Evolutionary conservation across 2,329 filamentous ascomycete genomes (phyloP).

Genomic region (Ophiocordyceps unilateralis): DNA sequence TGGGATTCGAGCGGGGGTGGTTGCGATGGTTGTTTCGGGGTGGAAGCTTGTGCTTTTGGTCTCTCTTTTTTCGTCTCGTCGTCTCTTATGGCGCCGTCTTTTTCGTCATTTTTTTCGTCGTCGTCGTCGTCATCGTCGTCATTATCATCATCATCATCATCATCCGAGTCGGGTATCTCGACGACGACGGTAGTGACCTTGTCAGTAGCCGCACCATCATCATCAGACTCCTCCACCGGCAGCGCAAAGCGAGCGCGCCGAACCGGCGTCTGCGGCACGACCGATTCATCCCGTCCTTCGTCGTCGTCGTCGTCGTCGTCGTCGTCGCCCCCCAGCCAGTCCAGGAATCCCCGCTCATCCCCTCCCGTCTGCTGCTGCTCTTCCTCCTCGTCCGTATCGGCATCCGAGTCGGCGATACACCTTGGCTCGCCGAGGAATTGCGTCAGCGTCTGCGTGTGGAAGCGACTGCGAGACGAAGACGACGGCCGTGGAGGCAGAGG

Average conservation of each 20-base stretch:
- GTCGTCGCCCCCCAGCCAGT: slow-evolving; percentile 12
- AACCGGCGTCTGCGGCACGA: slow-evolving; percentile 25
- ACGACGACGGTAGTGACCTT: not conserved
- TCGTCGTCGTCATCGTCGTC: slow-evolving; percentile 7
- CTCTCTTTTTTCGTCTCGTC: not conserved
- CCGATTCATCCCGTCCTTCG: slow-evolving; percentile 15
- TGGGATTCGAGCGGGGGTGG: slow-evolving; percentile 20
- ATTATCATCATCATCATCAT: slow-evolving; percentile 19
- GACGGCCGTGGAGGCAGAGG: too few relatives aligned
- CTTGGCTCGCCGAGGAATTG: slow-evolving; percentile 16
- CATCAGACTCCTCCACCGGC: not conserved
- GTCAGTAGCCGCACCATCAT: not conserved
- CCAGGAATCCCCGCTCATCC: slow-evolving; percentile 12
- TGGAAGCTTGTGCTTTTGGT: too few relatives aligned
- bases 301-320: slow-evolving; percentile 1
- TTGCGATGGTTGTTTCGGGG: not conserved
- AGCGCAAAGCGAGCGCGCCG: slow-evolving; percentile 9
- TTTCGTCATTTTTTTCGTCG: slow-evolving; percentile 4
- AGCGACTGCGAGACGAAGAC: too few relatives aligned
- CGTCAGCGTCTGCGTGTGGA: slow-evolving; percentile 25
- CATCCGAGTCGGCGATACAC: slow-evolving; percentile 21
- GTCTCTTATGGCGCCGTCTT: too few relatives aligned
- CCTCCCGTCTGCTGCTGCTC: slow-evolving; percentile 1
- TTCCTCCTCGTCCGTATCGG: slow-evolving; percentile 11
- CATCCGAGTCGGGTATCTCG: slow-evolving; percentile 35